A percentile compares a stretch with the other conserved stretches of the same genome.
phyloP scores from a whole-genome alignment of 345 rosid species.

The Camelina sativa region DNA sequence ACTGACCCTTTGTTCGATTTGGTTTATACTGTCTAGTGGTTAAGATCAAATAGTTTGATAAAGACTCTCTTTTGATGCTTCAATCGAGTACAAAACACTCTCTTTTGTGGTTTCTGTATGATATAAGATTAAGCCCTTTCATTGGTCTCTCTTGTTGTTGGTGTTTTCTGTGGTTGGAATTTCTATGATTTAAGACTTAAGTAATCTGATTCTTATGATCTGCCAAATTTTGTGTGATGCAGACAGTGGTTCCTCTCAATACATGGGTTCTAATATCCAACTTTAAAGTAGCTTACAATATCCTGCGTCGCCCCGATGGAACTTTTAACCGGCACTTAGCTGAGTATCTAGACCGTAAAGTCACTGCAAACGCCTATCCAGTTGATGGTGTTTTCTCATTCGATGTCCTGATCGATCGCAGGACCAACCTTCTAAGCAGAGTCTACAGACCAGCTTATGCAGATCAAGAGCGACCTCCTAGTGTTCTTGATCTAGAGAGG shows the following conservation, averaged over 20 bases:
- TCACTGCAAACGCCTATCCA: slow-evolving; percentile 67
- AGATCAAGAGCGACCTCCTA: slow-evolving; percentile 48
- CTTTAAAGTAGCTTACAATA: slow-evolving; percentile 83
- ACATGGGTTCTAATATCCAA: slow-evolving; percentile 92
- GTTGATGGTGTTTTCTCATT: slow-evolving; percentile 86
- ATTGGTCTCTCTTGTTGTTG: slow-evolving; percentile 1
- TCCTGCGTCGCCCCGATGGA: slow-evolving; percentile 85
- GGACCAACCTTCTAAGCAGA: slow-evolving; percentile 59
- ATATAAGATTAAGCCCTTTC: slow-evolving; percentile 1
- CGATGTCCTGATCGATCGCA: slow-evolving; percentile 70
- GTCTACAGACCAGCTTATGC: slow-evolving; percentile 66
- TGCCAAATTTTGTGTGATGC: slow-evolving; percentile 14
- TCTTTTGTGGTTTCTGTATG: neutral
- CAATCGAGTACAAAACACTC: neutral
- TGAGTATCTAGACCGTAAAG: slow-evolving; percentile 90
- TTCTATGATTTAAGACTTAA: neutral
- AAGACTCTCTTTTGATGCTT: neutral
- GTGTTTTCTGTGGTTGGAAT: neutral
- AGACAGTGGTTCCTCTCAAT: slow-evolving; percentile 90
- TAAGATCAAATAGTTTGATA: neutral
- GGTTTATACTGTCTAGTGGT: neutral
- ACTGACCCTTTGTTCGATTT: neutral
- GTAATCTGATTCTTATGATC: neutral
- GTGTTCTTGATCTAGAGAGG: slow-evolving; percentile 65
- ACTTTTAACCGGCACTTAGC: slow-evolving; percentile 92